phyloP scores from a whole-genome alignment of 2,329 filamentous ascomycete species.

The Periconia sp. region DNA sequence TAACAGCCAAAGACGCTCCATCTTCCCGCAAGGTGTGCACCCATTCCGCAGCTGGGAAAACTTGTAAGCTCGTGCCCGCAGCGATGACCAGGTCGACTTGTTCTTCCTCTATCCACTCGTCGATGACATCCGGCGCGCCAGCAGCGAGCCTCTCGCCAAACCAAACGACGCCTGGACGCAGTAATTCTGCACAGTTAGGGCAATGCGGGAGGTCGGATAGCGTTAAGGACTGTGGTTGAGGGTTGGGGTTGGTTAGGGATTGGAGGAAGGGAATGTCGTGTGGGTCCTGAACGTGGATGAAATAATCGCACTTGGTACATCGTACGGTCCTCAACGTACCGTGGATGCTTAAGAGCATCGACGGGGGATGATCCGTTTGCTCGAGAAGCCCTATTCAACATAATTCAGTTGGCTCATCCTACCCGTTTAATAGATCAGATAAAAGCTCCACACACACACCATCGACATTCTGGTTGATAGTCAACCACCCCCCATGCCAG shows the following conservation, averaged over 20 bases:
- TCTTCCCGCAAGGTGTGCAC: constrained; percentile 2
- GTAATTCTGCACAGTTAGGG: constrained; percentile 8
- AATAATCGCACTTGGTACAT: constrained; percentile 13
- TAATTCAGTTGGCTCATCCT: too few species aligned
- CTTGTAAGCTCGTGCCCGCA: constrained; percentile 12
- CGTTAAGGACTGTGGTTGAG: background rate
- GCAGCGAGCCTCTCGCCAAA: constrained; percentile 14
- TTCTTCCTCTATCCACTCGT: constrained; percentile 9
- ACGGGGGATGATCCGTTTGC: constrained; percentile 10
- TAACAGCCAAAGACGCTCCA: constrained; percentile 9
- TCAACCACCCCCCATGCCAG: constrained; percentile 9
- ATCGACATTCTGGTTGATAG: constrained; percentile 16
- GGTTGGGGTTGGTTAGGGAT: constrained; percentile 1
- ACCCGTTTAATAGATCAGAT: background rate
- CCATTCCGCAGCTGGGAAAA: constrained; percentile 16
- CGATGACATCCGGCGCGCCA: constrained; percentile 10
- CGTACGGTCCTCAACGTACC: constrained; percentile 8
- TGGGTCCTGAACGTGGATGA: constrained; percentile 4
- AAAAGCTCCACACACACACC: constrained; percentile 1
- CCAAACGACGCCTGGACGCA: constrained; percentile 17
- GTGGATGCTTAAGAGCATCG: constrained; percentile 8
- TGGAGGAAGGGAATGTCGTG: constrained; percentile 10
- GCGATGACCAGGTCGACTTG: constrained; percentile 10
- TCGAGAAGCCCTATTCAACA: constrained; percentile 19
- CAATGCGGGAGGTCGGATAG: constrained; percentile 13